phyloP scores from a whole-genome alignment of 768 basidiomycete genomes.

The Psilocybe subaeruginosa region DNA sequence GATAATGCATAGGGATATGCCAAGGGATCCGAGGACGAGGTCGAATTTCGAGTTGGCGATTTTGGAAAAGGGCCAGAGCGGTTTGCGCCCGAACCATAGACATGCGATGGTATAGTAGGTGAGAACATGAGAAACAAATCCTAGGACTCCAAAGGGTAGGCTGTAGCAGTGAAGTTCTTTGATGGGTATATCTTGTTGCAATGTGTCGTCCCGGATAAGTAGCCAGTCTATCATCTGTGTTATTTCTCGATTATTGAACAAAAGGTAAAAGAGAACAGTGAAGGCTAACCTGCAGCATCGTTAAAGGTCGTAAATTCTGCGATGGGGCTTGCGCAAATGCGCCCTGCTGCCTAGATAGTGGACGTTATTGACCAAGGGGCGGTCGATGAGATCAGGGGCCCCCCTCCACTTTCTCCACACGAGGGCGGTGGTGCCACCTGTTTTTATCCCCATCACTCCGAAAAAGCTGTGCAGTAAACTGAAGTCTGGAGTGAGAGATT shows the following conservation, averaged over 20 bases:
- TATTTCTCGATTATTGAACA: background rate
- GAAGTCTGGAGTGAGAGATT: background rate
- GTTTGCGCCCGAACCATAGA: conserved; percentile 27
- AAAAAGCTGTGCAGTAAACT: conserved; percentile 12
- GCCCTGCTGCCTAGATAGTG: background rate
- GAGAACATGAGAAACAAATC: conserved; percentile 28
- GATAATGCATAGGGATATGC: conserved; percentile 23
- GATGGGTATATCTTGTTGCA: conserved; percentile 20
- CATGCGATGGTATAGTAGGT: conserved; percentile 29
- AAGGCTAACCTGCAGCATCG: background rate
- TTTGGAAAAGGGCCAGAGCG: conserved; percentile 26
- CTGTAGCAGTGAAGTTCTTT: conserved; percentile 28
- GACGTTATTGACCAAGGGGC: background rate
- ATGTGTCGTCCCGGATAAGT: conserved; percentile 6
- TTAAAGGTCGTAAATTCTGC: background rate
- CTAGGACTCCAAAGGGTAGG: conserved; percentile 28
- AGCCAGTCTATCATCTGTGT: background rate
- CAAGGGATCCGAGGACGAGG: conserved; percentile 23
- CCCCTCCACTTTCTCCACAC: background rate
- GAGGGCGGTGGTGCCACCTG: background rate
- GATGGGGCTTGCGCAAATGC: background rate
- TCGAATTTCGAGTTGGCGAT: conserved; percentile 24
- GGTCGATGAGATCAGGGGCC: background rate
- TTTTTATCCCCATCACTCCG: conserved; percentile 6
- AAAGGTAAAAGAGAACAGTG: background rate